Conservation (phyloP, 2,329 filamentous ascomycete species). For the Trichoderma simmonsii region DNA sequence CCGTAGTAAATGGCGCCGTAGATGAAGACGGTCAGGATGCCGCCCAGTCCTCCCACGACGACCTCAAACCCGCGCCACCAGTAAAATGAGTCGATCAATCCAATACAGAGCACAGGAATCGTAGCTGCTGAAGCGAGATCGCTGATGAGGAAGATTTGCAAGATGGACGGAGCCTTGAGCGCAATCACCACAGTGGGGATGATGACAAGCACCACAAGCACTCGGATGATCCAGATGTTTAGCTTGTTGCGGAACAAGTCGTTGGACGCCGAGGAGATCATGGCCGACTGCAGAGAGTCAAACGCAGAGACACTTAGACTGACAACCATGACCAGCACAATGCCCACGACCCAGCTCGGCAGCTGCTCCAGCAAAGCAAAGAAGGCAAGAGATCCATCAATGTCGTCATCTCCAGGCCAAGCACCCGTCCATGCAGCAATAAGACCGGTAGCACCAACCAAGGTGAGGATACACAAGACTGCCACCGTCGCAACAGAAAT, state of each 20-base stretch:
- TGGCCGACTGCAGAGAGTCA: constrained; percentile 76
- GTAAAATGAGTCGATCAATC: constrained; percentile 65
- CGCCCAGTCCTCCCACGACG: constrained; percentile 72
- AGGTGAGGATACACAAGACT: constrained; percentile 66
- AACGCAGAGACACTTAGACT: constrained; percentile 74
- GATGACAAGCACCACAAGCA: constrained; percentile 67
- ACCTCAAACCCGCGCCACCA: constrained; percentile 82
- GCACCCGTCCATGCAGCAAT: constrained; percentile 77
- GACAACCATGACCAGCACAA: constrained; percentile 78
- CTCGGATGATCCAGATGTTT: constrained; percentile 70
- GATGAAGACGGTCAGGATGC: constrained; percentile 75
- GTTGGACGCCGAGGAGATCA: constrained; percentile 82
- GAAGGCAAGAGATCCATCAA: constrained; percentile 64
- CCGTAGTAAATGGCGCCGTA: constrained; percentile 79
- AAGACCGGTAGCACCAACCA: constrained; percentile 70
- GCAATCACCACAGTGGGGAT: constrained; percentile 72
- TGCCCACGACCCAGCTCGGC: constrained; percentile 76
- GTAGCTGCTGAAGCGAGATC: constrained; percentile 74
- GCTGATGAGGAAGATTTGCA: constrained; percentile 80
- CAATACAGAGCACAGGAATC: constrained; percentile 72
- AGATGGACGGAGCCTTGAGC: constrained; percentile 67
- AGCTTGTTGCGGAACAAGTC: constrained; percentile 81
- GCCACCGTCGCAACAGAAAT: constrained; percentile 63
- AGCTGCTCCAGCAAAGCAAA: constrained; percentile 71
- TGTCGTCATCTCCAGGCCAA: constrained; percentile 53